Base-by-base conservation (phyloP, 2,329 filamentous ascomycete species). In the Fusarium sp. region DNA sequence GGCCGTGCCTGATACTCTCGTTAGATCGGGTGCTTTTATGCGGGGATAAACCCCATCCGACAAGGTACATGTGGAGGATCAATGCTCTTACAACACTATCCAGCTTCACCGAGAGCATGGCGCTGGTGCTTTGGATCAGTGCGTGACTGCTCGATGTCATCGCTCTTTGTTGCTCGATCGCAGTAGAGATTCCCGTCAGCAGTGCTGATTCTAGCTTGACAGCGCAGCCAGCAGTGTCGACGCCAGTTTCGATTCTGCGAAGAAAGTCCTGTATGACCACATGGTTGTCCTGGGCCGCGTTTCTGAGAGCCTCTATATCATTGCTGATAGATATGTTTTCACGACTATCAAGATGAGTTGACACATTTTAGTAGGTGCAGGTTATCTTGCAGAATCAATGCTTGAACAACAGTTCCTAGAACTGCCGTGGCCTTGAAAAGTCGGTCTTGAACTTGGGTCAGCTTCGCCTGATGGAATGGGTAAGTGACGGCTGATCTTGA, bases 151-250 rank as follows among this genome's bases (percentile, higher is more conserved):
- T 36, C 18, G 13, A 13, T 36, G 35, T 7, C 16, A 36, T 36
- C 35, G 35, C 16, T 9, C 14, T 36, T 3, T 47, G 29, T 9
- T 61, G n/a, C 7, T 25, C 10, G 27, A 47, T 18, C 11, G 38
- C 25, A 60, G 57, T 4, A 10, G 25, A 42, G 7, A 35, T 25
- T 5, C 1, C 6, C 2, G n/a, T 5, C 7, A 67, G 0, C 13
- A 25, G 9, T 1, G 14, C 20, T 0, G 2, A 6, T n/a, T 11
- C 57, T 0, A 11, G 16, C 14, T 50, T 18, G 9, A 31, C 2
- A 6, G 7, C 1, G 0, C 22, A 20, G 0, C 6, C 1, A 2
- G 57, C 38, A 2, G 1, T 0, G 0, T 50, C n/a, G 0, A 67
- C 36, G 5, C 5, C 20, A 2, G 13, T 7, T 4, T 50, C 4